Base-by-base conservation (phyloP, 164 flowering plant species). In the Annona squamosa region DNA sequence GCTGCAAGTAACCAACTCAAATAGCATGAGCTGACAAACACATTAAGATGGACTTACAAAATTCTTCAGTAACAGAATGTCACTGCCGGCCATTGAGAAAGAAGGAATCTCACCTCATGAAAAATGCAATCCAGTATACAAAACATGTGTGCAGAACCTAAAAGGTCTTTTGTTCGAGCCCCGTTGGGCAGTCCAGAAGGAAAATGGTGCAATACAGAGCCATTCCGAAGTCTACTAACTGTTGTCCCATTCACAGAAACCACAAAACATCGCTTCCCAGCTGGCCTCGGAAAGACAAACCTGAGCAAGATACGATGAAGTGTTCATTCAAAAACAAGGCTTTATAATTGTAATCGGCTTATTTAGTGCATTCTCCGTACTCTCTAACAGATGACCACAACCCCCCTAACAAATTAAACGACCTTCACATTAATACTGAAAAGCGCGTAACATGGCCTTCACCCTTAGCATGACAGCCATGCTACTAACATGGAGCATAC, bases 241-340 rank as follows among this genome's bases (percentile, higher is more conserved):
- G 99, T 95, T 5, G 90, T 88, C 67, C 99, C 99, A 73, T 90
- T 87, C 1, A 87, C 84, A 19, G 99, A 88, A 67, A 95, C 97
- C 46, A 95, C 97, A 79, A 95, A 90, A 82, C 99, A 95, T 66
- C 98, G 85, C 71, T 91, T 91, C 42, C 98, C 97, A 52, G 97
- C 68, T 5, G 99, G 98, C 82, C 99, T 88, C 26, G 98, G 87
- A 75, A 87, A 87, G 65, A 95, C 92, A 81, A 82, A 91, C 99
- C 99, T 94, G 68, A 47, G 81, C 10, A 63, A 63, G 65, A 26
- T 26, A 26, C 37, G 1, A 26, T 26, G 37, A 26, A 26, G 37
- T 26, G 37, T 1, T 26, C 37, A 26, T 26, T 26, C 37, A 26
- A 26, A 26, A 26, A 26, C 37, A 26, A 26, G 37, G 37, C 37